phyloP scores from a whole-genome alignment of 2,329 filamentous ascomycete species.

The Ceratocystis lukuohia region DNA sequence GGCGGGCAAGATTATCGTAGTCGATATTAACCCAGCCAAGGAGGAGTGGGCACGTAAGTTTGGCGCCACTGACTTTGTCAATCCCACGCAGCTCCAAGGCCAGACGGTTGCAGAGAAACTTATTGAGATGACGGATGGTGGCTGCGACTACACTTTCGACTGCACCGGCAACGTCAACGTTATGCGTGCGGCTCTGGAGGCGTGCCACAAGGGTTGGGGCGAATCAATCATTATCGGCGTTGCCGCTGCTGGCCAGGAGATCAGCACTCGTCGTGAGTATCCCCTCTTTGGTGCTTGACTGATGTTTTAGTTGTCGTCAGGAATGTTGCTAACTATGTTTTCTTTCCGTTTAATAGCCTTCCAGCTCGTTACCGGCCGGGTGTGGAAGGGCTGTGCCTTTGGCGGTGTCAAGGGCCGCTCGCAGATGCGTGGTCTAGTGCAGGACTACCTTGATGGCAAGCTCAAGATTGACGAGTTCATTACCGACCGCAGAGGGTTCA shows the following conservation, averaged over 20 bases:
- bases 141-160: constrained; percentile 98
- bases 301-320: neutral
- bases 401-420: constrained; percentile 95
- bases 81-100: constrained; percentile 60
- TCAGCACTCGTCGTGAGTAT: constrained; percentile 74
- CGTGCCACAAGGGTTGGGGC: constrained; percentile 99
- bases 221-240: constrained; percentile 97
- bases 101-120: constrained; percentile 85
- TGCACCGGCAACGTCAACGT: constrained; percentile 95
- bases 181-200: constrained; percentile 90
- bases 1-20: constrained; percentile 61
- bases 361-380: constrained; percentile 93
- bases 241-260: constrained; percentile 90
- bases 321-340: constrained; percentile 20
- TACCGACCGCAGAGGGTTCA: constrained; percentile 76
- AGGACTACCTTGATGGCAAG: constrained; percentile 76
- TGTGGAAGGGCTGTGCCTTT: constrained; percentile 97
- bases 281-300: neutral
- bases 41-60: constrained; percentile 90
- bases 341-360: constrained; percentile 49
- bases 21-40: constrained; percentile 72
- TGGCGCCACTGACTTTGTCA: constrained; percentile 92
- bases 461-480: constrained; percentile 99
- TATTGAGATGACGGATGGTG: constrained; percentile 94
- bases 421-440: constrained; percentile 74